phyloP scores from a whole-genome alignment of 2,329 filamentous ascomycete species.

The Pezicula radicicola region DNA sequence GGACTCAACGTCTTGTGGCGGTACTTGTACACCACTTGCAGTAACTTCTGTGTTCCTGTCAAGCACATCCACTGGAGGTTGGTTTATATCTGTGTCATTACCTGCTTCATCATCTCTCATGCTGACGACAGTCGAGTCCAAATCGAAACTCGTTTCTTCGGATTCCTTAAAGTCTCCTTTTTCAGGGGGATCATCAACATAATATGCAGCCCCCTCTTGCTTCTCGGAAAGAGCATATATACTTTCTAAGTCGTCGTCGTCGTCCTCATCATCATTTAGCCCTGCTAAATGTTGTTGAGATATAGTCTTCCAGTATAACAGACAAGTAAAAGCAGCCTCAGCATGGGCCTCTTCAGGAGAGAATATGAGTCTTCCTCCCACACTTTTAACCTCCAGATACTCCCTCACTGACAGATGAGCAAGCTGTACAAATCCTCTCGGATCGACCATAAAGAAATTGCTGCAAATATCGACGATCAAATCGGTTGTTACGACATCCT shows the following conservation, averaged over 20 bases:
- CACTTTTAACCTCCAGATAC: slow-evolving; percentile 10
- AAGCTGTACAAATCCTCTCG: slow-evolving; percentile 9
- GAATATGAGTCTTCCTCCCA: slow-evolving; percentile 4
- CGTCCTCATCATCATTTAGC: background rate
- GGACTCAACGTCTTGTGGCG: too few species aligned
- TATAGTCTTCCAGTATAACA: slow-evolving; percentile 2
- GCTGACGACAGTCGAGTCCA: too few species aligned
- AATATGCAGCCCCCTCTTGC: background rate
- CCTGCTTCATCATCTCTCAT: background rate
- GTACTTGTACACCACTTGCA: too few species aligned
- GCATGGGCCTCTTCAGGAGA: slow-evolving; percentile 7
- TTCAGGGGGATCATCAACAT: background rate
- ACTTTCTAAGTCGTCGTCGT: background rate
- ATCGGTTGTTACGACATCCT: slow-evolving; percentile 7
- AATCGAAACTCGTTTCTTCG: too few species aligned
- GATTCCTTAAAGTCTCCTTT: too few species aligned
- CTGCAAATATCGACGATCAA: slow-evolving; percentile 8
- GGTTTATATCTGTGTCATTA: too few species aligned
- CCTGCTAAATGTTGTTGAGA: background rate
- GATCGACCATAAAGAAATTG: slow-evolving; percentile 10
- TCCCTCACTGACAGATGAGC: slow-evolving; percentile 12
- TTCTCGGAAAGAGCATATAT: background rate
- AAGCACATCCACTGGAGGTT: too few species aligned
- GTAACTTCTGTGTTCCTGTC: too few species aligned
- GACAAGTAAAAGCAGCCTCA: slow-evolving; percentile 4